phyloP scores from a whole-genome alignment of 2,329 filamentous ascomycete species.

The Periconia sp. region DNA sequence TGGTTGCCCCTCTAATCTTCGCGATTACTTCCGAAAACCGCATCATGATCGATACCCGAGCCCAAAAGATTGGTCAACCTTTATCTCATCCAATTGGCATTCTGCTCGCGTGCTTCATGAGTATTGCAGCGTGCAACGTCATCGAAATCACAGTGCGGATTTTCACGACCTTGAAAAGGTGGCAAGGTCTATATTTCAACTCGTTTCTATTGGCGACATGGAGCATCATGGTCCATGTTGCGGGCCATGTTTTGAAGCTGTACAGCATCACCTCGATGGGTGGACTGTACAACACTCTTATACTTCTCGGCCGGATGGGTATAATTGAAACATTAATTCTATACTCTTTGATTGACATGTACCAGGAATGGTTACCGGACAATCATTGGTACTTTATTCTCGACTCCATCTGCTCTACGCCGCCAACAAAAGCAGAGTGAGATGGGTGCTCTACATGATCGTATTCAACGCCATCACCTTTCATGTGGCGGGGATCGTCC shows the following conservation, averaged over 20 bases:
- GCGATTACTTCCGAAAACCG: no score
- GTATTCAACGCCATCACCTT: conserved; percentile 31
- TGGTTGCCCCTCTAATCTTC: no score
- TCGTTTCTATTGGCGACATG: conserved; percentile 42
- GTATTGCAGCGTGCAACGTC: conserved; percentile 19
- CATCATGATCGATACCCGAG: no score
- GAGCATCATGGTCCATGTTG: conserved; percentile 45
- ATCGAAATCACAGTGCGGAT: conserved; percentile 19
- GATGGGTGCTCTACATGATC: conserved; percentile 57
- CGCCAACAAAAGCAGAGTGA: conserved; percentile 1
- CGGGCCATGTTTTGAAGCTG: conserved; percentile 47
- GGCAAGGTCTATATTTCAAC: conserved; percentile 50
- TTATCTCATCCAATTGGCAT: neutral
- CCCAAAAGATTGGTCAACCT: neutral
- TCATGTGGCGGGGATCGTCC: conserved; percentile 56
- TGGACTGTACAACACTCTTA: conserved; percentile 43
- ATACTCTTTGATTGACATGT: neutral
- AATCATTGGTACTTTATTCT: conserved; percentile 62
- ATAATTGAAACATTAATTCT: neutral
- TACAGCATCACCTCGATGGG: conserved; percentile 9
- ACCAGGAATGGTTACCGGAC: conserved; percentile 58
- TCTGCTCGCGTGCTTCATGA: conserved; percentile 10
- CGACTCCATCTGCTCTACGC: conserved; percentile 34
- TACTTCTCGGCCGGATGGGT: conserved; percentile 52
- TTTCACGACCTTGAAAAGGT: conserved; percentile 21